Base-by-base conservation (phyloP, 768 basidiomycete genomes). In the Heimioporus sp. region DNA sequence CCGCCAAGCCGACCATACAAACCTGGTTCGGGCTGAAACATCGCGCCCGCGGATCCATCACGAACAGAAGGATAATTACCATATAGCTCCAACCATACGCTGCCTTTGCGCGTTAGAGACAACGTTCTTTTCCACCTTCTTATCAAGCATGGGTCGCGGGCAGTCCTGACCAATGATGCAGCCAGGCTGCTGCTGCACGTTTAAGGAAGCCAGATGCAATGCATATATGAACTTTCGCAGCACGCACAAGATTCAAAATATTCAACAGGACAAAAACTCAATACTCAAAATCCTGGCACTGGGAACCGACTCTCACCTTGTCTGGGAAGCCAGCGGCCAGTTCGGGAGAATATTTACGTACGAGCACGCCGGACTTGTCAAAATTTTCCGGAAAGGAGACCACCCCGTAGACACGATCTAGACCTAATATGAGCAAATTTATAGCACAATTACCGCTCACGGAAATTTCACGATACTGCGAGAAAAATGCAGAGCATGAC, bases 381-480 rank as follows among this genome's bases (percentile, higher is more conserved):
- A 51, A 54, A 51, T 54, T 60, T 46, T 56, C 48, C 34, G 48
- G 49, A 55, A 58, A 58, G 56, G 58, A 48, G 58, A 50, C 46
- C 48, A 51, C 54, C 48, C 53, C 48, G 44, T 60, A 66, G 43
- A 60, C 53, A 58, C 50, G 54, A 58, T 59, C 66, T 66, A 32
- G 52, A 12, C 48, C 51, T 54, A 58, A 62, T 53, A 59, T 68
- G 59, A 68, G 65, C 49, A 49, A 59, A 59, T 53, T 52, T 49
- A 52, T 53, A 53, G 50, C 40, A 46, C 58, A 65, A 66, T 66
- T 62, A 63, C 68, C 62, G 63, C 56, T 54, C 48, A 39, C 59
- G 62, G 64, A 60, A 55, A 64, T 69, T 59, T 64, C 53, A 56
- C 57, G 31, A 39, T 56, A 54, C 64, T 63, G 61, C 63, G 59